Percentiles rank a stretch among this genome's conserved stretches.
Conservation (phyloP, 169 alveolate genomes). For the Neospora caninum region DNA sequence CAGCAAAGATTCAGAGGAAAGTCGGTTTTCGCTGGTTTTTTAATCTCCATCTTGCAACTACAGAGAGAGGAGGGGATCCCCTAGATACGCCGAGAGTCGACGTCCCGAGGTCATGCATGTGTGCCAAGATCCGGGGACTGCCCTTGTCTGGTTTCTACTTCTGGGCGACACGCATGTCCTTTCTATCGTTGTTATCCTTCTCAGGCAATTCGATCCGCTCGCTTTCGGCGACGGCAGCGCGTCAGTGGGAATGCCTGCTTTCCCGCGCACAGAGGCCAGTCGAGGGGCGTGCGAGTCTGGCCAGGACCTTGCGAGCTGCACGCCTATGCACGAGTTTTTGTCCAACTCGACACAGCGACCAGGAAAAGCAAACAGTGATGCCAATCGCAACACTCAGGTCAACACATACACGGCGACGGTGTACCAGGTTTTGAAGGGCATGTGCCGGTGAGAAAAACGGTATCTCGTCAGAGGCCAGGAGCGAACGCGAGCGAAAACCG, state of each 20-base stretch:
- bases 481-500: not conserved
- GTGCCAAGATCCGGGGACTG: too few relatives aligned
- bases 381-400: not conserved
- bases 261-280: not conserved
- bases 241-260: not conserved
- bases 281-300: not conserved
- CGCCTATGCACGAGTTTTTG: constrained; percentile 17
- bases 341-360: not conserved
- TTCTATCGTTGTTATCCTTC: not conserved
- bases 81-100: too few relatives aligned
- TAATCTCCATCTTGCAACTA: too few relatives aligned
- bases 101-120: too few relatives aligned
- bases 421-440: constrained; percentile 14
- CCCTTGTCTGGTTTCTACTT: too few relatives aligned
- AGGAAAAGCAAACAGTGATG: not conserved
- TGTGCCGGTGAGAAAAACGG: not conserved
- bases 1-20: too few relatives aligned
- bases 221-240: constrained; percentile 4
- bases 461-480: not conserved
- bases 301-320: not conserved
- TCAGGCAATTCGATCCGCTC: constrained; percentile 1
- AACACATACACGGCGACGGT: constrained; percentile 26
- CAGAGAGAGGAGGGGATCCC: too few relatives aligned
- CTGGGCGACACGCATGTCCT: too few relatives aligned
- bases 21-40: too few relatives aligned